Conservation (phyloP, 2,329 filamentous ascomycete species). For the Arthrobotrys musiformis region DNA sequence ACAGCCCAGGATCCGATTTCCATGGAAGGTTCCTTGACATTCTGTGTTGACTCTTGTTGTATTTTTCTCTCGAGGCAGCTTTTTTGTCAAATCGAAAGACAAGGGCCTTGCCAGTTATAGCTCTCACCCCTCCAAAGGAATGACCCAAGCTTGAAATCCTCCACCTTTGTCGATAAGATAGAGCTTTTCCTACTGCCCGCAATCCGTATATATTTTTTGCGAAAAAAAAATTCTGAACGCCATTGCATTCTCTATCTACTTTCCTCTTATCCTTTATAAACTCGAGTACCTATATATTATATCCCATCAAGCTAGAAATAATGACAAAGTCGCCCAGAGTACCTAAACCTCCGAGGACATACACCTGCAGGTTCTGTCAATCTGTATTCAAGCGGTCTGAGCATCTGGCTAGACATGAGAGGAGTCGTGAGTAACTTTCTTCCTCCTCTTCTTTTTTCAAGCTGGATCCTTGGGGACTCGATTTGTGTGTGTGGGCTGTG, state of each 20-base stretch:
- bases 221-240: neutral
- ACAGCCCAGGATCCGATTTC: too few species aligned
- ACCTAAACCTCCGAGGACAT: conserved; percentile 55
- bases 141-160: neutral
- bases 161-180: conserved; percentile 41
- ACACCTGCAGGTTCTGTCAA: conserved; percentile 55
- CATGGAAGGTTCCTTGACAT: conserved; percentile 6
- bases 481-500: neutral
- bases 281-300: neutral
- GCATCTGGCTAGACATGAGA: conserved; percentile 53
- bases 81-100: neutral
- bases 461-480: neutral
- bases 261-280: neutral
- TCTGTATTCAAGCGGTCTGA: conserved; percentile 53
- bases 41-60: conserved; percentile 43
- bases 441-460: neutral
- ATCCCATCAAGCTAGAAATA: neutral
- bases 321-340: conserved; percentile 49
- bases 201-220: neutral
- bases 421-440: conserved; percentile 42
- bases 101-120: neutral
- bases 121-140: conserved; percentile 35
- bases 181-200: conserved; percentile 11
- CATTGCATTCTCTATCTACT: conserved; percentile 4
- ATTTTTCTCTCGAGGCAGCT: conserved; percentile 10